A percentile compares a stretch with the other conserved stretches of the same genome.
Conservation (phyloP, 495 filamentous ascomycete species). For the Trichoderma orchidacearum region DNA sequence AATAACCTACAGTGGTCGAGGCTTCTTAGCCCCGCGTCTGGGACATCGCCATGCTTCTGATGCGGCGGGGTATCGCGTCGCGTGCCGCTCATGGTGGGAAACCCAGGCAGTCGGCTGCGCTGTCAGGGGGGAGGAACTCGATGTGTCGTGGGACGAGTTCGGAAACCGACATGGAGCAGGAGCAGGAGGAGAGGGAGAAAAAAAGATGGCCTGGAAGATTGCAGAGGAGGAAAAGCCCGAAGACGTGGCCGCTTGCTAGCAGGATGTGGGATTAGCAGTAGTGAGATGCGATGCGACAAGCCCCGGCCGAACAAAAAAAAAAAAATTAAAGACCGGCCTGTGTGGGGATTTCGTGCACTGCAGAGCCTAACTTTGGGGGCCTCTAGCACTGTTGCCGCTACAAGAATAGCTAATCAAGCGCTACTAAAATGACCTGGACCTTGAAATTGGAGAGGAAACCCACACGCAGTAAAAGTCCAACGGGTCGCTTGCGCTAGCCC, state of each 20-base stretch:
- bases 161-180: not conserved
- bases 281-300: not conserved
- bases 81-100: constrained; percentile 11
- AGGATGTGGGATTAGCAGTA: not conserved
- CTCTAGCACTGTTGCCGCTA: no score
- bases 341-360: no score
- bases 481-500: no score
- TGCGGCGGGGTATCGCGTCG: constrained; percentile 6
- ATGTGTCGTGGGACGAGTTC: not conserved
- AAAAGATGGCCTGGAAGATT: no score
- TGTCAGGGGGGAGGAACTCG: not conserved
- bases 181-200: not conserved
- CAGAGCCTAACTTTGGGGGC: no score
- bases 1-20: constrained; percentile 57
- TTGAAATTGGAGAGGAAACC: no score
- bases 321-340: no score
- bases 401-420: no score
- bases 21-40: constrained; percentile 59
- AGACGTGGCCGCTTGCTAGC: not conserved
- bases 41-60: constrained; percentile 24
- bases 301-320: not conserved
- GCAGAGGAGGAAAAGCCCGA: not conserved
- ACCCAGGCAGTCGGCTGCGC: constrained; percentile 7
- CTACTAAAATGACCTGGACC: no score
- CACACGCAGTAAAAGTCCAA: no score